Evolutionary conservation across 208 protist species (phyloP).

Genomic region (Strigomonas culicis): DNA sequence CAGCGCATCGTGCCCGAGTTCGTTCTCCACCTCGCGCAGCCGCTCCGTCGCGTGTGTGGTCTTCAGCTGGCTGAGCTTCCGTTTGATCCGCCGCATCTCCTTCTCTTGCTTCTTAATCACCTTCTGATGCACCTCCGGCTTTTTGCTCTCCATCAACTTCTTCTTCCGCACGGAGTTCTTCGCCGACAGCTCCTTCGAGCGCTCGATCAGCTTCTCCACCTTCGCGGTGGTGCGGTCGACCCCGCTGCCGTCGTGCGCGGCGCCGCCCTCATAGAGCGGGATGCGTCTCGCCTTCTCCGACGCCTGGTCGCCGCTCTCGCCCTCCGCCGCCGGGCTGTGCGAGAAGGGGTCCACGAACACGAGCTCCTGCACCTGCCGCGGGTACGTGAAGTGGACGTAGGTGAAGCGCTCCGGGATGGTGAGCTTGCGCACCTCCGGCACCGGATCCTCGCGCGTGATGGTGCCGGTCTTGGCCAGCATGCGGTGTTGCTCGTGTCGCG

Average conservation of each 20-base stretch:
- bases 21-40: background rate
- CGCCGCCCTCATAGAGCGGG: background rate
- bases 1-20: background rate
- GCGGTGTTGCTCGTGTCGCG: conserved; percentile 77
- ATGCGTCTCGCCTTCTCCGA: background rate
- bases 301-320: background rate
- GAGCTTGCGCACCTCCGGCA: conserved; percentile 48
- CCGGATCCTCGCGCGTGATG: conserved; percentile 27
- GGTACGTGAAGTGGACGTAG: conserved; percentile 29
- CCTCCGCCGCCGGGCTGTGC: background rate
- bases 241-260: background rate
- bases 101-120: background rate
- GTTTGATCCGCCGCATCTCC: conserved; percentile 7
- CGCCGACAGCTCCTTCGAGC: background rate
- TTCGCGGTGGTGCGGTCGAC: background rate
- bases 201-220: background rate
- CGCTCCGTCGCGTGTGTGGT: too few relatives aligned
- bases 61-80: conserved; percentile 4
- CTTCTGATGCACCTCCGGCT: too few relatives aligned
- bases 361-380: conserved; percentile 15
- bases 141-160: background rate
- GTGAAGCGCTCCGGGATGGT: conserved; percentile 27
- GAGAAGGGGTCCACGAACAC: conserved; percentile 26
- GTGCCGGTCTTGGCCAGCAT: conserved; percentile 43
- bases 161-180: background rate